Percentiles rank a stretch among this genome's conserved stretches.
Evolutionary conservation across 179 eudicot species (phyloP).

Genomic region (Patellifolia procumbens): DNA sequence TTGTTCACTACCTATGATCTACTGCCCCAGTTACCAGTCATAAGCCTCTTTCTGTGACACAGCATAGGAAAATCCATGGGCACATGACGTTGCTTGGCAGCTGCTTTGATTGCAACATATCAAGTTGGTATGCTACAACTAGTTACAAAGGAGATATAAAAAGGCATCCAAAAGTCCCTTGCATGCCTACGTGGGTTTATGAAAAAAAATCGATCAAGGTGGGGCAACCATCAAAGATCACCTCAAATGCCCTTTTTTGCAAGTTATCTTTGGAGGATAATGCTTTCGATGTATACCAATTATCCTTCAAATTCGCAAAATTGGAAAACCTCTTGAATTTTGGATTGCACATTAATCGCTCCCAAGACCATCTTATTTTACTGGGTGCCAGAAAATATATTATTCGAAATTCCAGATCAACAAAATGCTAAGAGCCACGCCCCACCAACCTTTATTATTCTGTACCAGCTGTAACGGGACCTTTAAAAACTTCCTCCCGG

Average conservation of each 20-base stretch:
- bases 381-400: not conserved
- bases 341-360: not conserved
- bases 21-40: not conserved
- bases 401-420: constrained; percentile 7
- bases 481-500: constrained; percentile 9
- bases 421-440: constrained; percentile 8
- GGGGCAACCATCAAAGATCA: constrained; percentile 19
- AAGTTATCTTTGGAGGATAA: constrained; percentile 29
- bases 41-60: not conserved
- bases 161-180: constrained; percentile 1
- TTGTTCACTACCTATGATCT: not conserved
- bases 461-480: constrained; percentile 33
- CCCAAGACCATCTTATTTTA: not conserved
- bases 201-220: constrained; percentile 9
- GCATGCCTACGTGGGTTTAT: not conserved
- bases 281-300: constrained; percentile 14
- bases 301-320: constrained; percentile 12
- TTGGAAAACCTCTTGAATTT: constrained; percentile 10
- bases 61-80: not conserved
- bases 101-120: not conserved
- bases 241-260: constrained; percentile 14
- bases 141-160: not conserved
- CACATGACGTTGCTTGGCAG: not conserved
- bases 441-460: constrained; percentile 9
- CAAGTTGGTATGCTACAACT: not conserved